These are phyloP conservation scores for Solanum verrucosum DNA, from an alignment of 257 asterid genomes.

Conservation along the genomic window DNA sequence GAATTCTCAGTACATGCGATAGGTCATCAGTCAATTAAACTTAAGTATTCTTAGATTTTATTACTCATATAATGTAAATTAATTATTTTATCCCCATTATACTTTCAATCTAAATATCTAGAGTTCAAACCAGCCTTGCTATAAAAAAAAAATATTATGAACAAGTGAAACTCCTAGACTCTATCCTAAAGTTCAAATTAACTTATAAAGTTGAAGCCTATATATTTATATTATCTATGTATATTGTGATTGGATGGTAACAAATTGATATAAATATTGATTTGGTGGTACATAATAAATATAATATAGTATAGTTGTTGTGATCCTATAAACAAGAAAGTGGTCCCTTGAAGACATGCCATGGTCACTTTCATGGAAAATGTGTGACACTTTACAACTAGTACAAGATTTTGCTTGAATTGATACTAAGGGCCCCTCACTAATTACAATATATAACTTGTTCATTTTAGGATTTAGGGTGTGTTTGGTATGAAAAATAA, in stretches of 20 bases:
- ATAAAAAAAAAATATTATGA: background rate
- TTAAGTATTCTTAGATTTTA: background rate
- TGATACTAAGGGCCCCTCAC: slow-evolving; percentile 26
- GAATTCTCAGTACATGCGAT: slow-evolving; percentile 3
- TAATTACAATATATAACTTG: background rate
- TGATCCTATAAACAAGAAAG: slow-evolving; percentile 14
- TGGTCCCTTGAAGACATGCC: slow-evolving; percentile 30
- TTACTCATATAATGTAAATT: background rate
- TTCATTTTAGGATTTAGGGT: background rate
- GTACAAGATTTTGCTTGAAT: slow-evolving; percentile 34
- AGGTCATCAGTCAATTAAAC: slow-evolving; percentile 17
- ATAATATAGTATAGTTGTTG: background rate
- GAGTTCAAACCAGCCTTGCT: background rate
- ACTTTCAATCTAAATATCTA: too few relatives aligned
- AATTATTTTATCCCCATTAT: too few relatives aligned
- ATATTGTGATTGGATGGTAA: background rate
- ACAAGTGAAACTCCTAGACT: background rate
- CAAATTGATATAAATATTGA: background rate
- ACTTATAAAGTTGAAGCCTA: background rate
- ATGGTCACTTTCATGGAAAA: slow-evolving; percentile 43
- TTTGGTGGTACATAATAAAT: background rate
- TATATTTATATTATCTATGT: background rate
- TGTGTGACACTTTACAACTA: slow-evolving; percentile 28
- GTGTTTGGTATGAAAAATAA: background rate
- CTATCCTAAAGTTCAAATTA: background rate